Conservation (phyloP, 2,329 filamentous ascomycete species). For the Sporothrix curviconia region DNA sequence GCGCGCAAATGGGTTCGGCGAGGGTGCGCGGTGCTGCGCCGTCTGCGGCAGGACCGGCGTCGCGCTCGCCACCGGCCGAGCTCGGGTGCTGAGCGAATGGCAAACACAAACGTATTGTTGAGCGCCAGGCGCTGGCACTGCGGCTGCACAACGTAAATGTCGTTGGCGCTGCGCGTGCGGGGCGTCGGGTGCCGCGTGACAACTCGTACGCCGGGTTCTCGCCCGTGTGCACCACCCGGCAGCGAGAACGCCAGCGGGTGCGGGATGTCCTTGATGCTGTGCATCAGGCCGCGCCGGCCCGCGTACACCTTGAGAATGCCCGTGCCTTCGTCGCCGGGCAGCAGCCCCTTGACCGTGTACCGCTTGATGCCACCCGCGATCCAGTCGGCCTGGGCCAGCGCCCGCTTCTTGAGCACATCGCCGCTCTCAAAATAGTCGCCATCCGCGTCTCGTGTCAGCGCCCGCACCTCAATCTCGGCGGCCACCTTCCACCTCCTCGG, state of each 20-base stretch:
- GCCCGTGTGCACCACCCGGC: slow-evolving; percentile 82
- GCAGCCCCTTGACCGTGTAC: slow-evolving; percentile 85
- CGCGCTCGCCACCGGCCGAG: slow-evolving; percentile 35
- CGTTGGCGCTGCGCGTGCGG: slow-evolving; percentile 94
- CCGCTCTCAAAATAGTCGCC: slow-evolving; percentile 92
- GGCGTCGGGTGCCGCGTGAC: slow-evolving; percentile 87
- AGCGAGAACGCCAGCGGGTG: slow-evolving; percentile 83
- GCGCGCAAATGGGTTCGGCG: slow-evolving; percentile 55
- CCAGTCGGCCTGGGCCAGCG: slow-evolving; percentile 89
- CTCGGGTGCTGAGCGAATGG: slow-evolving; percentile 83
- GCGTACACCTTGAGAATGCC: slow-evolving; percentile 87
- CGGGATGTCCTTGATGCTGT: slow-evolving; percentile 92
- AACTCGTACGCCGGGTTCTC: slow-evolving; percentile 91
- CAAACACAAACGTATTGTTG: slow-evolving; percentile 98
- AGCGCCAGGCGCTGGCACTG: slow-evolving; percentile 82
- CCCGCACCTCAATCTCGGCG: slow-evolving; percentile 82
- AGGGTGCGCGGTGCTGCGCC: slow-evolving; percentile 42
- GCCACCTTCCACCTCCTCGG: slow-evolving; percentile 84
- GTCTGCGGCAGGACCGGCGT: slow-evolving; percentile 33
- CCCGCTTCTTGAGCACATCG: slow-evolving; percentile 76
- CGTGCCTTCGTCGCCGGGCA: slow-evolving; percentile 86
- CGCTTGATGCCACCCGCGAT: slow-evolving; percentile 67
- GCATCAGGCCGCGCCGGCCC: slow-evolving; percentile 91
- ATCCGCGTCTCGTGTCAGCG: slow-evolving; percentile 73
- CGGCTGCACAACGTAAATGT: slow-evolving; percentile 93